phyloP scores from a whole-genome alignment of 1,284 basidiomycete genomes.

The Waitea zeae region DNA sequence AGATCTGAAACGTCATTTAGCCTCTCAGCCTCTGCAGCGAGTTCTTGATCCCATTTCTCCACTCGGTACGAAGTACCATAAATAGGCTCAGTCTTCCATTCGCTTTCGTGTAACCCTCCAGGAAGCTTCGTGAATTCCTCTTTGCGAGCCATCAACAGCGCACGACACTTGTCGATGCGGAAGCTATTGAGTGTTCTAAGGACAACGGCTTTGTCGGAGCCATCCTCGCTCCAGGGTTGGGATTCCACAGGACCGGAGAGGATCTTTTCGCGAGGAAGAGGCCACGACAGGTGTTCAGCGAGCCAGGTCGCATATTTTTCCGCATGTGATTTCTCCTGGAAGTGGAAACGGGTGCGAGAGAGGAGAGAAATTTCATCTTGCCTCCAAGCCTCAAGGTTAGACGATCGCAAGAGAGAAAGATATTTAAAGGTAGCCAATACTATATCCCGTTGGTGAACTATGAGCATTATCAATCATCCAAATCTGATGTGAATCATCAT shows the following conservation, averaged over 20 bases:
- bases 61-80: slow-evolving; percentile 78
- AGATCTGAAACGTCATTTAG: slow-evolving; percentile 53
- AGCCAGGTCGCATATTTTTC: slow-evolving; percentile 73
- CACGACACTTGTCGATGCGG: slow-evolving; percentile 45
- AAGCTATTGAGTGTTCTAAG: slow-evolving; percentile 46
- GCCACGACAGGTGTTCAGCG: slow-evolving; percentile 63
- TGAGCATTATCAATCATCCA: slow-evolving; percentile 4
- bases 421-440: slow-evolving; percentile 75
- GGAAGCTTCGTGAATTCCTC: slow-evolving; percentile 42
- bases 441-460: slow-evolving; percentile 68
- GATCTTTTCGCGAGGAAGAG: slow-evolving; percentile 65
- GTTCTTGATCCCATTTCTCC: slow-evolving; percentile 45
- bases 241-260: slow-evolving; percentile 62
- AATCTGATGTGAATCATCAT: slow-evolving; percentile 2
- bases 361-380: slow-evolving; percentile 72
- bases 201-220: slow-evolving; percentile 34
- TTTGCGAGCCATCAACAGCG: slow-evolving; percentile 61
- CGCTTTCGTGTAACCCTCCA: slow-evolving; percentile 19
- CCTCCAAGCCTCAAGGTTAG: slow-evolving; percentile 53
- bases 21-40: slow-evolving; percentile 43
- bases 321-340: slow-evolving; percentile 73
- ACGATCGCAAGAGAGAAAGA: slow-evolving; percentile 62
- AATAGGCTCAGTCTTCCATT: slow-evolving; percentile 66
- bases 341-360: slow-evolving; percentile 69
- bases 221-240: slow-evolving; percentile 58